Percentiles rank a stretch among this genome's conserved stretches.
Evolutionary conservation across 1,139 yeast species (phyloP).

Genomic region (Kluyveromyces sp.): DNA sequence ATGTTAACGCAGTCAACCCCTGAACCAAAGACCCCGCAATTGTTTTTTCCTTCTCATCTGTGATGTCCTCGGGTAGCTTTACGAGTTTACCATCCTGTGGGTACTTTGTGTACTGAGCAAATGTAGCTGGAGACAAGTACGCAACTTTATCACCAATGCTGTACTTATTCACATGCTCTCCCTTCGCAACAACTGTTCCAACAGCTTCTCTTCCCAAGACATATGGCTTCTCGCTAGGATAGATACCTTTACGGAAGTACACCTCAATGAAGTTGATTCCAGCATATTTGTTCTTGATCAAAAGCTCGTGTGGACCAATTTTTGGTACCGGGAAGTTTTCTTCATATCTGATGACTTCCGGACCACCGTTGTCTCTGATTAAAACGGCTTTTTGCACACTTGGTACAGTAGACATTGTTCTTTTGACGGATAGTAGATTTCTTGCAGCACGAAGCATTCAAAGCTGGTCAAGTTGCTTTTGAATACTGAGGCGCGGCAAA

Average conservation of each 20-base stretch:
- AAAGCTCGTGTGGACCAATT: slow-evolving; percentile 47
- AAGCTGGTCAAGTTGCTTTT: too few species aligned
- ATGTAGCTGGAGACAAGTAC: slow-evolving; percentile 45
- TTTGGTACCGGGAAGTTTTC: slow-evolving; percentile 52
- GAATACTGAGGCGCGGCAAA: too few species aligned
- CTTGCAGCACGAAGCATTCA: slow-evolving; percentile 1
- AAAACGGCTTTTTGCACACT: slow-evolving; percentile 51
- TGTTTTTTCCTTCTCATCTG: slow-evolving; percentile 43
- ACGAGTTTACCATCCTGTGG: slow-evolving; percentile 34
- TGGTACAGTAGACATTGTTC: slow-evolving; percentile 37
- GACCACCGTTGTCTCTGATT: slow-evolving; percentile 48
- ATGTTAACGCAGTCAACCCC: slow-evolving; percentile 73
- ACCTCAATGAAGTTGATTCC: slow-evolving; percentile 82
- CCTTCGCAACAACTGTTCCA: slow-evolving; percentile 67
- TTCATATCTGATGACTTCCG: slow-evolving; percentile 46
- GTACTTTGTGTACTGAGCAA: slow-evolving; percentile 65
- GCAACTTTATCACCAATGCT: slow-evolving; percentile 70
- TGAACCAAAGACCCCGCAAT: slow-evolving; percentile 62
- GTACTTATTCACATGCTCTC: slow-evolving; percentile 48
- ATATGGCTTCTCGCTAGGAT: slow-evolving; percentile 53
- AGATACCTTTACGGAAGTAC: slow-evolving; percentile 73
- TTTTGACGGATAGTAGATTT: not conserved
- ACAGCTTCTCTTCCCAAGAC: slow-evolving; percentile 79
- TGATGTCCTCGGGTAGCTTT: slow-evolving; percentile 43
- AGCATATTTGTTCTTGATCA: slow-evolving; percentile 63